A percentile compares a stretch with the other conserved stretches of the same genome.
Evolutionary conservation across 176 grass and related monocot species (phyloP).

Genomic region (Hsuehochloa calcarea): DNA sequence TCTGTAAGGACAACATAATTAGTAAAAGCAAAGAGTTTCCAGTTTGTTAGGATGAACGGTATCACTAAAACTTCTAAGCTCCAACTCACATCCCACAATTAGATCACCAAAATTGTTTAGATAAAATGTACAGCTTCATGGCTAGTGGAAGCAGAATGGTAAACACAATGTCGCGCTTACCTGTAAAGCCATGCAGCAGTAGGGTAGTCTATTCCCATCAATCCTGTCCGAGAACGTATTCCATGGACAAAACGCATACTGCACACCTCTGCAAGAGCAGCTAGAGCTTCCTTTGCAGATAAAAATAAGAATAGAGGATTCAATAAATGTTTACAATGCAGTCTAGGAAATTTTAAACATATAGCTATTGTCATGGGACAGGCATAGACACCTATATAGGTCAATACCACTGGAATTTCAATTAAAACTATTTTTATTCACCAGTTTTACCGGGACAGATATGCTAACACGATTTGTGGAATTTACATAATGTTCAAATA

Average conservation of each 20-base stretch:
- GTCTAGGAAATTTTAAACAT: neutral
- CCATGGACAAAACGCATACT: conserved; percentile 98
- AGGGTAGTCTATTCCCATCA: conserved; percentile 96
- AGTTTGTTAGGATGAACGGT: neutral
- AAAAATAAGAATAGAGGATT: conserved; percentile 21
- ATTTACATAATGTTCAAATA: neutral
- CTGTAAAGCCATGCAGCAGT: conserved; percentile 84
- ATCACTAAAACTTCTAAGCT: neutral
- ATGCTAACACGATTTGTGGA: neutral
- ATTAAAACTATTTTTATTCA: neutral
- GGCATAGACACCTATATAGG: neutral
- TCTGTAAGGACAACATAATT: neutral
- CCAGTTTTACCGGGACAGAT: neutral
- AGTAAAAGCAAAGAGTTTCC: conserved; percentile 8
- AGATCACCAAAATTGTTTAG: neutral
- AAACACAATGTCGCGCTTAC: conserved; percentile 21
- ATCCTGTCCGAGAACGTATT: conserved; percentile 61
- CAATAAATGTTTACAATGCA: conserved; percentile 24
- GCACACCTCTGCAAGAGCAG: conserved; percentile 78
- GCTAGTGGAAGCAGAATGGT: neutral
- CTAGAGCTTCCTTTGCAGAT: conserved; percentile 60
- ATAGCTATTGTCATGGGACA: conserved; percentile 5
- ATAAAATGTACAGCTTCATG: conserved; percentile 5
- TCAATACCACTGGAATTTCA: neutral
- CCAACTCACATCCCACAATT: conserved; percentile 1